phyloP scores from a whole-genome alignment of 139 green algal species.

The Chlamydomonas incerta region DNA sequence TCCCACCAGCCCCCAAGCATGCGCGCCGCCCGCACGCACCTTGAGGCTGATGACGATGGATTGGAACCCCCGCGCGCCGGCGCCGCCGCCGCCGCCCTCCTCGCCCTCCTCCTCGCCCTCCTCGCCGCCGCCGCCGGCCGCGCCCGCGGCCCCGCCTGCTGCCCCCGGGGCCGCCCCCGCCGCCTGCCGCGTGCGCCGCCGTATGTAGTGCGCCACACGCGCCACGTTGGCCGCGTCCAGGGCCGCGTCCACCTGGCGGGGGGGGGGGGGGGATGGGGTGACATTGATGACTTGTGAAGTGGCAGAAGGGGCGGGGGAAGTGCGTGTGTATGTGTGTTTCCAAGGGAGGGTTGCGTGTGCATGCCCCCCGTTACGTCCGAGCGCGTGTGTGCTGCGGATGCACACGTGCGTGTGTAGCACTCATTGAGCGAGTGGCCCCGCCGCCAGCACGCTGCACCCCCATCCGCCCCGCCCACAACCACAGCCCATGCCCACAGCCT shows the following conservation, averaged over 20 bases:
- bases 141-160: background rate
- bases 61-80: constrained; percentile 52
- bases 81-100: background rate
- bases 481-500: no score
- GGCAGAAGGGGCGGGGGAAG: no score
- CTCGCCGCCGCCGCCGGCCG: background rate
- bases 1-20: background rate
- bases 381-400: no score
- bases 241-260: constrained; percentile 83
- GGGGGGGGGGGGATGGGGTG: background rate
- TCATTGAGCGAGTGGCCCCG: no score
- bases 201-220: constrained; percentile 93
- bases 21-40: constrained; percentile 48
- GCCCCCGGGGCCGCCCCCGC: background rate
- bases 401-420: no score
- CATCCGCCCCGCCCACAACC: no score
- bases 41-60: constrained; percentile 96
- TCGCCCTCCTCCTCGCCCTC: background rate
- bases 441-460: no score
- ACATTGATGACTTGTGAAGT: no score
- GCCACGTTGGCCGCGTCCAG: constrained; percentile 96
- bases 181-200: constrained; percentile 68
- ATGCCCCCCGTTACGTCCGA: no score
- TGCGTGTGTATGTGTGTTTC: no score
- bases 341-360: no score